These are phyloP conservation scores for Penicillium hordei DNA, from an alignment of 2,329 filamentous ascomycete genomes.

Conservation along the genomic window DNA sequence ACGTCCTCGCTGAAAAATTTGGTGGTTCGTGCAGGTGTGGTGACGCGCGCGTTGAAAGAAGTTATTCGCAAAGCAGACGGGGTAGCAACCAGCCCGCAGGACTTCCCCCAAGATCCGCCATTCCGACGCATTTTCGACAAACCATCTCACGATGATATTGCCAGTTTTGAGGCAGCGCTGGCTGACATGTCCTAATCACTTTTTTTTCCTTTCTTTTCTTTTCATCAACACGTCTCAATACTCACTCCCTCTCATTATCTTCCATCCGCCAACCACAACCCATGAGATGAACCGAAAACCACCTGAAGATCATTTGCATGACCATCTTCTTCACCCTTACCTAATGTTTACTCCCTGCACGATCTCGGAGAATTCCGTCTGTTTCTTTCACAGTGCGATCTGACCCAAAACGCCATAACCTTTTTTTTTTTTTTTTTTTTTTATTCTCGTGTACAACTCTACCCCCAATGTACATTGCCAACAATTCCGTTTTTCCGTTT, in stretches of 20 bases:
- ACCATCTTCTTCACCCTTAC: constrained; percentile 15
- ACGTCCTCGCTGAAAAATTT: constrained; percentile 64
- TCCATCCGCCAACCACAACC: constrained; percentile 4
- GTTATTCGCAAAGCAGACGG: constrained; percentile 51
- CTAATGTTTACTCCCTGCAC: constrained; percentile 6
- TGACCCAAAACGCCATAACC: constrained; percentile 18
- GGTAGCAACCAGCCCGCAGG: constrained; percentile 36
- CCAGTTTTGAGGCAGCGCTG: constrained; percentile 30
- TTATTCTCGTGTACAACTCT: constrained; percentile 17
- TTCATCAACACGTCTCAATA: background rate
- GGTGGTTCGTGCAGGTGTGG: constrained; percentile 52
- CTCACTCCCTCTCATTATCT: constrained; percentile 15
- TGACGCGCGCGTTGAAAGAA: constrained; percentile 51
- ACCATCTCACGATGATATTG: constrained; percentile 36
- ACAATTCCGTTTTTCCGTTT: constrained; percentile 5
- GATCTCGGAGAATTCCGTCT: constrained; percentile 1
- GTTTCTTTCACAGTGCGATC: constrained; percentile 8
- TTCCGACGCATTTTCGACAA: constrained; percentile 52
- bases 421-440: constrained; percentile 15
- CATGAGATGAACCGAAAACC: constrained; percentile 14
- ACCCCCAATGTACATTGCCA: constrained; percentile 21
- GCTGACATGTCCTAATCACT: constrained; percentile 21
- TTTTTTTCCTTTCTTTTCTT: background rate
- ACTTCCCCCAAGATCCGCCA: constrained; percentile 42
- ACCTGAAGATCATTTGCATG: constrained; percentile 13